Conservation (phyloP, 2,329 filamentous ascomycete genomes). For the Coniella lustricola region DNA sequence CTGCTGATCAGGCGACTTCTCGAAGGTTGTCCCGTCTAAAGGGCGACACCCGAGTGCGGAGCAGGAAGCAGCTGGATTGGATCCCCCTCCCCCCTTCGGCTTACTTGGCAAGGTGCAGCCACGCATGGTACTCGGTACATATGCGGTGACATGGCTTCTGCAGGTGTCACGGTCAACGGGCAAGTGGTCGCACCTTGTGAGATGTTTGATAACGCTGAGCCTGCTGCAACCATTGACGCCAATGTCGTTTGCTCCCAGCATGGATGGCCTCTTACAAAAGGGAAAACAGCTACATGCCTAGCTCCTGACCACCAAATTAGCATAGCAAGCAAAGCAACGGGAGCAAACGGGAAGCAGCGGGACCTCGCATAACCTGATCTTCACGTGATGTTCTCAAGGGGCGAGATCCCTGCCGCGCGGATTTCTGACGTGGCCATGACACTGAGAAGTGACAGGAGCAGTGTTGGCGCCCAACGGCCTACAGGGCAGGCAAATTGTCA, state of each 20-base stretch:
- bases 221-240: no score
- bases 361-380: slow-evolving; percentile 9
- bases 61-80: neutral
- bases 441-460: neutral
- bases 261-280: slow-evolving; percentile 11
- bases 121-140: neutral
- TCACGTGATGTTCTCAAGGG: slow-evolving; percentile 13
- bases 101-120: neutral
- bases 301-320: slow-evolving; percentile 13
- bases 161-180: neutral
- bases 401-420: slow-evolving; percentile 8
- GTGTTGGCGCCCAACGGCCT: neutral
- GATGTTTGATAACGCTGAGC: no score
- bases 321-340: slow-evolving; percentile 9
- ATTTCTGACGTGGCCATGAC: neutral
- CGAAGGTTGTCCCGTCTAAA: neutral
- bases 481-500: neutral
- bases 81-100: neutral
- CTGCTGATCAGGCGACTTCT: no score
- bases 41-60: neutral
- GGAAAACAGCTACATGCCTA: slow-evolving; percentile 1
- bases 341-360: slow-evolving; percentile 10
- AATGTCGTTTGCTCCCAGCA: neutral
- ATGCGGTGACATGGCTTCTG: neutral
- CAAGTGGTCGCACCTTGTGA: no score